Evolutionary conservation across 1,284 basidiomycete genomes (phyloP).

Genomic region (Ganoderma resinaceum): DNA sequence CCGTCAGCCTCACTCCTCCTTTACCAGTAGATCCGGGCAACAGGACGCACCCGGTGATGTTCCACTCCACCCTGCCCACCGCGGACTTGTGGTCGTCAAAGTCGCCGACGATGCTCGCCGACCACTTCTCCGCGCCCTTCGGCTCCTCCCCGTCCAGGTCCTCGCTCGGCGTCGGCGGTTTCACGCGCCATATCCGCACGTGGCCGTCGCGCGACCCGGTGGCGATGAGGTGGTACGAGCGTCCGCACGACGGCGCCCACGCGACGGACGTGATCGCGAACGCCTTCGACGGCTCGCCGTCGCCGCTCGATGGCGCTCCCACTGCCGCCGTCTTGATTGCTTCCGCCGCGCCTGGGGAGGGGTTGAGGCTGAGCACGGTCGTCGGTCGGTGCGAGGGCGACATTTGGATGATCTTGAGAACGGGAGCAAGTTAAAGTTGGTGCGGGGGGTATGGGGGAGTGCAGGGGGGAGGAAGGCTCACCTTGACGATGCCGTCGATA

Average conservation of each 20-base stretch:
- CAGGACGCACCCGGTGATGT: conserved; percentile 77
- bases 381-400: conserved; percentile 55
- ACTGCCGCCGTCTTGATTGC: not conserved
- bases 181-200: conserved; percentile 87
- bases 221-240: conserved; percentile 91
- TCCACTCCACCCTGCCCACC: conserved; percentile 85
- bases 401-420: conserved; percentile 63
- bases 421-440: not conserved
- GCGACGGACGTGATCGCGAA: conserved; percentile 81
- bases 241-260: conserved; percentile 92
- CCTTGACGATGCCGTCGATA: conserved; percentile 76
- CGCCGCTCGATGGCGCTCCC: conserved; percentile 4
- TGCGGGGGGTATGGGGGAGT: conserved; percentile 8
- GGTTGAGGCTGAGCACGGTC: conserved; percentile 43
- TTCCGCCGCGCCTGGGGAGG: conserved; percentile 34
- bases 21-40: conserved; percentile 23
- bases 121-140: conserved; percentile 61
- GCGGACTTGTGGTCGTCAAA: conserved; percentile 84
- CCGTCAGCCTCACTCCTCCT: conserved; percentile 5
- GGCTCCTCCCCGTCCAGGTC: conserved; percentile 44
- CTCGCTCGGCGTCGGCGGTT: conserved; percentile 52
- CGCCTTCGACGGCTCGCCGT: conserved; percentile 47
- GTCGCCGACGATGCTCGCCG: conserved; percentile 78
- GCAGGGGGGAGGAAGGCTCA: conserved; percentile 41
- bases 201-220: conserved; percentile 87